Percentiles rank a stretch among this genome's conserved stretches.
Evolutionary conservation across 2,329 filamentous ascomycete genomes (phyloP).

Genomic region (Cercospora sp.): DNA sequence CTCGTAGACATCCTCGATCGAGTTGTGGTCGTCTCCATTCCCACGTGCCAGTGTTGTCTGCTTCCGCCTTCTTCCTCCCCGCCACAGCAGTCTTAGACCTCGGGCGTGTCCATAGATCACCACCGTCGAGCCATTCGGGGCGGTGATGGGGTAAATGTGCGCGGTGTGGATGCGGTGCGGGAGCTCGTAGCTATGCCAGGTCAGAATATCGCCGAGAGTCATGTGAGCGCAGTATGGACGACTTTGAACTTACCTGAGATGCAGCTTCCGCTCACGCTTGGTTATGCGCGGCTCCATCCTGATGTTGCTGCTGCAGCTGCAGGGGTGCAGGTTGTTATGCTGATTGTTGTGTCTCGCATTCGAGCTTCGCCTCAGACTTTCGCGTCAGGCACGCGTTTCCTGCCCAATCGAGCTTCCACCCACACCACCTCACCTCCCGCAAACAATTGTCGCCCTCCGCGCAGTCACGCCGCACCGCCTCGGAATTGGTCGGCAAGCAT

Average conservation of each 20-base stretch:
- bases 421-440: neutral
- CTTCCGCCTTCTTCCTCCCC: constrained; percentile 51
- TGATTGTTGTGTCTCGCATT: constrained; percentile 15
- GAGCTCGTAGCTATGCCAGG: constrained; percentile 57
- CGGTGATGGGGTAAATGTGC: constrained; percentile 58
- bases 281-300: constrained; percentile 34
- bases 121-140: constrained; percentile 63
- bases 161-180: constrained; percentile 59
- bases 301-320: constrained; percentile 1
- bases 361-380: constrained; percentile 6
- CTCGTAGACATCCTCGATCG: constrained; percentile 48
- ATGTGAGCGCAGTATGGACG: neutral
- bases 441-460: neutral
- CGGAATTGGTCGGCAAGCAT: constrained; percentile 21
- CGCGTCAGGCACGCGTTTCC: constrained; percentile 4
- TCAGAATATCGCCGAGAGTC: constrained; percentile 7
- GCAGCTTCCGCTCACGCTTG: constrained; percentile 38
- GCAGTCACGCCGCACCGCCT: neutral
- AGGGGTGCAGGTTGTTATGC: constrained; percentile 19
- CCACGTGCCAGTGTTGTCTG: neutral
- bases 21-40: neutral
- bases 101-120: constrained; percentile 61
- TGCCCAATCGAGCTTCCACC: constrained; percentile 3
- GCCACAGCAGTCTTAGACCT: constrained; percentile 62
- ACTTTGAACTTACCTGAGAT: constrained; percentile 34